These are phyloP conservation scores for Rhizophora mangle DNA, from an alignment of 345 rosid species.

Conservation along the genomic window DNA sequence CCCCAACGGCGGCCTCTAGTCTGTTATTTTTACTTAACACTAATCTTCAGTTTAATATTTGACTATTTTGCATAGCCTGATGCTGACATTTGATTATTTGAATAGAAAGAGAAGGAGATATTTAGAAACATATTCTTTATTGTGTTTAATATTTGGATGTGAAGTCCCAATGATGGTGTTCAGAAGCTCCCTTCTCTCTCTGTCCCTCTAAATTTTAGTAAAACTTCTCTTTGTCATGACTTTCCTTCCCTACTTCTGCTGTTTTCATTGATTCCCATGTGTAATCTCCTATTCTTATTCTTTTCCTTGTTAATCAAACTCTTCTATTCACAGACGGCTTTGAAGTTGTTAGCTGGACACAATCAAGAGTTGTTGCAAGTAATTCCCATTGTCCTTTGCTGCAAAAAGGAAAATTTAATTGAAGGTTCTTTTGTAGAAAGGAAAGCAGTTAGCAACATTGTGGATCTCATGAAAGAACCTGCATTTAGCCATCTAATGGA, in stretches of 20 bases:
- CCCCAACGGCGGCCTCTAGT: not conserved
- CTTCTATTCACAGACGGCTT: conserved; percentile 58
- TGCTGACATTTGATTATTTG: too few relatives aligned
- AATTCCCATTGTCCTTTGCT: conserved; percentile 64
- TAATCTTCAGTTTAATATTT: not conserved
- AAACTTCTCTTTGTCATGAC: not conserved
- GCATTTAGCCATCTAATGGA: conserved; percentile 90
- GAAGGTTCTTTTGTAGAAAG: conserved; percentile 46
- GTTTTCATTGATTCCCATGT: not conserved
- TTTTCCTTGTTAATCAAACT: conserved; percentile 1
- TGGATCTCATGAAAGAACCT: conserved; percentile 65
- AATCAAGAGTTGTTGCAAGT: conserved; percentile 58
- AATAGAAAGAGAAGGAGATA: too few relatives aligned
- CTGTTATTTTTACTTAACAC: not conserved
- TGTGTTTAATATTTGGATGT: too few relatives aligned
- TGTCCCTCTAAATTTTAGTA: too few relatives aligned
- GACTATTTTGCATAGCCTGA: too few relatives aligned
- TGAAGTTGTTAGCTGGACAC: conserved; percentile 61
- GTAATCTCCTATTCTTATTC: not conserved
- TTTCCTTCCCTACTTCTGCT: not conserved
- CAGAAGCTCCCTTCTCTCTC: too few relatives aligned
- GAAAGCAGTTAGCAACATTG: conserved; percentile 31
- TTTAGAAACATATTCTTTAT: too few relatives aligned
- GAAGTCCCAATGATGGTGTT: too few relatives aligned
- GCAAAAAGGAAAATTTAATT: conserved; percentile 36